Conservation (phyloP, 2,329 filamentous ascomycete species). For the Stagonosporopsis chrysanthemi region DNA sequence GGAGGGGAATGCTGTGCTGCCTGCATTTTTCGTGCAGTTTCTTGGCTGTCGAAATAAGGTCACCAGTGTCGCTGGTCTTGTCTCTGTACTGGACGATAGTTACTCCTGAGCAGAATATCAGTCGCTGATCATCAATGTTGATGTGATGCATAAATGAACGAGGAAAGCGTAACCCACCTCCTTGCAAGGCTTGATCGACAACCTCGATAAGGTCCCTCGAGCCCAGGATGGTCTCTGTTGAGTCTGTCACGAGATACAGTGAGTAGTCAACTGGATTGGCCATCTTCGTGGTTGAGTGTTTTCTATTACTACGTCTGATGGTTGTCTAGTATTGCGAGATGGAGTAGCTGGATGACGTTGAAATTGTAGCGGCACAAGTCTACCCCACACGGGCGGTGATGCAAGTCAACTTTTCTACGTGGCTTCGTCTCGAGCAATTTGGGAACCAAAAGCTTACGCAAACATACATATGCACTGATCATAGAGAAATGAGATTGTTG, state of each 20-base stretch:
- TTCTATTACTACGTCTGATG: neutral
- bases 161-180: constrained; percentile 60
- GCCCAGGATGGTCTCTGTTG: constrained; percentile 83
- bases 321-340: neutral
- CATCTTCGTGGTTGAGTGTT: constrained; percentile 47
- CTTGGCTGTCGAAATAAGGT: constrained; percentile 73
- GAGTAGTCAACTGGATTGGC: constrained; percentile 70
- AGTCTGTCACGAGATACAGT: constrained; percentile 92
- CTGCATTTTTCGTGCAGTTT: constrained; percentile 75
- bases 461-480: neutral
- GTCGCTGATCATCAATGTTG: neutral
- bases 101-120: constrained; percentile 58
- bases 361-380: constrained; percentile 7
- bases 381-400: constrained; percentile 14
- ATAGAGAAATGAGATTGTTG: neutral
- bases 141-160: neutral
- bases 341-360: neutral
- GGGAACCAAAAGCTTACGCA: neutral
- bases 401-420: constrained; percentile 1
- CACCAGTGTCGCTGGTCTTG: constrained; percentile 78
- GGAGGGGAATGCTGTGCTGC: constrained; percentile 73
- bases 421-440: neutral
- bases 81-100: constrained; percentile 91
- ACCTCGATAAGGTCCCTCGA: constrained; percentile 72
- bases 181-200: constrained; percentile 76